Evolutionary conservation across 2,329 filamentous ascomycete species (phyloP).

Genomic region (Alternaria longipes): DNA sequence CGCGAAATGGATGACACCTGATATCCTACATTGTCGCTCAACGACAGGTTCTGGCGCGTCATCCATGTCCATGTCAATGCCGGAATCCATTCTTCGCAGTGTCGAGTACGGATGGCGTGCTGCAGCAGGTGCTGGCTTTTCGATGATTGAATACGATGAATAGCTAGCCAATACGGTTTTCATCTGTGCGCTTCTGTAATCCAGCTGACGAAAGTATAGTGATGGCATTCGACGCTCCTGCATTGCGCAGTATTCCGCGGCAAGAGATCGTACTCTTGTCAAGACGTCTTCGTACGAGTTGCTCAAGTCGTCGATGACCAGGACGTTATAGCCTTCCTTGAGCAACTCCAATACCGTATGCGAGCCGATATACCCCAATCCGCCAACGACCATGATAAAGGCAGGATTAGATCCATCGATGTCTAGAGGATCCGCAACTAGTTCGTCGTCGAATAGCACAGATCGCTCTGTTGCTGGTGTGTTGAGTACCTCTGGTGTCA

Average conservation of each 20-base stretch:
- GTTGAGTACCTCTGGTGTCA: constrained; percentile 40
- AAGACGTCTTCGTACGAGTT: constrained; percentile 57
- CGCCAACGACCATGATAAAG: constrained; percentile 63
- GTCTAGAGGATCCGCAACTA: constrained; percentile 54
- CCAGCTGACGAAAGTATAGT: constrained; percentile 58
- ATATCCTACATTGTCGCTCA: constrained; percentile 60
- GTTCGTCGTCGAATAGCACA: constrained; percentile 59
- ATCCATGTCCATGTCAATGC: constrained; percentile 41
- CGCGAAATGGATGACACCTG: constrained; percentile 74
- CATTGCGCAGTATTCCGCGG: constrained; percentile 50
- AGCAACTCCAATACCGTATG: constrained; percentile 65
- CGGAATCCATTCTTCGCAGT: constrained; percentile 43
- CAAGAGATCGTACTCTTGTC: constrained; percentile 48
- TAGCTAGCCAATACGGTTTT: constrained; percentile 56
- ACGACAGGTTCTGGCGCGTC: constrained; percentile 30
- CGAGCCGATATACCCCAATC: constrained; percentile 65
- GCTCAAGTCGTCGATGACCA: constrained; percentile 57
- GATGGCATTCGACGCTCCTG: constrained; percentile 55
- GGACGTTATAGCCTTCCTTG: constrained; percentile 63
- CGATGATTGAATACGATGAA: constrained; percentile 35
- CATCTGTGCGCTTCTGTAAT: constrained; percentile 58
- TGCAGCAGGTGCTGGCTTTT: constrained; percentile 22
- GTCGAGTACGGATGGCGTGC: constrained; percentile 40
- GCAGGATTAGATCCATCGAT: constrained; percentile 49
- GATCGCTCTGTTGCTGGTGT: constrained; percentile 59